Conservation (phyloP, 2,329 filamentous ascomycete genomes). For the Talaromyces sp. region DNA sequence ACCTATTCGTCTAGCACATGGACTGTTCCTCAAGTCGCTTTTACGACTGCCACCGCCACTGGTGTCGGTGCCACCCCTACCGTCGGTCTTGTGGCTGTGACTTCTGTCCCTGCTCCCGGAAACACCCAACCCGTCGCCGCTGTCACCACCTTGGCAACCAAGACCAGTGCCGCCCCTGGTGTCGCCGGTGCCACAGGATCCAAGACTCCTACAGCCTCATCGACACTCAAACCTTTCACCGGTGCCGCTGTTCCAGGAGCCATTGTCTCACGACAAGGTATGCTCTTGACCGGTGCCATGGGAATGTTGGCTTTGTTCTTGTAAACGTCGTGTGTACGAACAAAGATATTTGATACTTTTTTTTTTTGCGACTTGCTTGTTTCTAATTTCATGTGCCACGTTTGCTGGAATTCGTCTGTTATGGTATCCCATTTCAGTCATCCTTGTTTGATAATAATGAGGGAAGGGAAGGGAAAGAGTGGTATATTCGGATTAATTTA, state of each 20-base stretch:
- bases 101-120: slow-evolving; percentile 15
- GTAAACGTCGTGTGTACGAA: neutral
- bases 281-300: slow-evolving; percentile 50
- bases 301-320: slow-evolving; percentile 36
- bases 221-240: slow-evolving; percentile 7
- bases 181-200: slow-evolving; percentile 5
- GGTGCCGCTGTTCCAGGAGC: slow-evolving; percentile 12
- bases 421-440: slow-evolving; percentile 6
- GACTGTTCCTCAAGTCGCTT: slow-evolving; percentile 46
- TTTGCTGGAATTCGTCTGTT: slow-evolving; percentile 2
- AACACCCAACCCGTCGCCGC: slow-evolving; percentile 22
- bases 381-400: neutral
- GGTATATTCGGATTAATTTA: slow-evolving; percentile 7
- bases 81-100: slow-evolving; percentile 32
- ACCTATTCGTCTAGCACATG: slow-evolving; percentile 41
- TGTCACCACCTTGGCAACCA: slow-evolving; percentile 14
- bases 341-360: neutral
- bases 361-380: neutral
- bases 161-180: slow-evolving; percentile 2
- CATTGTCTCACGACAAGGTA: slow-evolving; percentile 4
- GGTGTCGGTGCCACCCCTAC: slow-evolving; percentile 23
- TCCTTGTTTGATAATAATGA: slow-evolving; percentile 2
- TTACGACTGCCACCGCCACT: slow-evolving; percentile 33
- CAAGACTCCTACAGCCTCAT: slow-evolving; percentile 7
- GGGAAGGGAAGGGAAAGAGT: neutral